phyloP scores from a whole-genome alignment of 352 stramenopile genomes.

The Globisporangium polare region DNA sequence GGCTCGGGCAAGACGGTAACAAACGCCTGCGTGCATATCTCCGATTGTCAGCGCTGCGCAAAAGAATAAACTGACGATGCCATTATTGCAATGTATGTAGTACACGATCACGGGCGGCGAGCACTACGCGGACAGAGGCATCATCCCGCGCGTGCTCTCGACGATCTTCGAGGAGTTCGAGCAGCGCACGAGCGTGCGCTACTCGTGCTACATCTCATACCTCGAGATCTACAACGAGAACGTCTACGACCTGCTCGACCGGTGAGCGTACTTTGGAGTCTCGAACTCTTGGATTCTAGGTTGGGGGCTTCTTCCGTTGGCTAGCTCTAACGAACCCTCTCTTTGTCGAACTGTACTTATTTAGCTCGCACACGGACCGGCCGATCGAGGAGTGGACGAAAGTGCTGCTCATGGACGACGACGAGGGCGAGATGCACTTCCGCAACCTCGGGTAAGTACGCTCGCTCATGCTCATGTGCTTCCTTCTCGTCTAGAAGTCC shows the following conservation, averaged over 20 bases:
- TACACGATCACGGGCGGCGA: conserved; percentile 83
- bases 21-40: too few species aligned
- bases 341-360: background rate
- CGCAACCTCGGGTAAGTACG: conserved; percentile 60
- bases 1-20: conserved; percentile 61
- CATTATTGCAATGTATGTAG: too few species aligned
- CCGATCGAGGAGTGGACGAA: conserved; percentile 83
- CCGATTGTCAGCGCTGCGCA: too few species aligned
- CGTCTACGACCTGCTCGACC: conserved; percentile 92
- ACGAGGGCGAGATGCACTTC: conserved; percentile 79
- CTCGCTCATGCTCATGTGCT: background rate
- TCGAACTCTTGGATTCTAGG: background rate
- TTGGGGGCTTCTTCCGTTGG: background rate
- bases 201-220: conserved; percentile 93
- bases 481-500: background rate
- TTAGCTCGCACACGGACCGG: conserved; percentile 60
- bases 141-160: conserved; percentile 93
- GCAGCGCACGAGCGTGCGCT: conserved; percentile 44
- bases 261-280: conserved; percentile 13
- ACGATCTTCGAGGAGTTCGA: conserved; percentile 90
- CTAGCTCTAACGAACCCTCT: background rate
- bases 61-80: too few species aligned
- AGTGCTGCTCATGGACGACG: conserved; percentile 70
- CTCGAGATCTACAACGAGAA: conserved; percentile 97
- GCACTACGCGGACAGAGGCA: conserved; percentile 92